Evolutionary conservation across 805 yeast genomes (phyloP).

Genomic region (Scheffersomyces lignosus): DNA sequence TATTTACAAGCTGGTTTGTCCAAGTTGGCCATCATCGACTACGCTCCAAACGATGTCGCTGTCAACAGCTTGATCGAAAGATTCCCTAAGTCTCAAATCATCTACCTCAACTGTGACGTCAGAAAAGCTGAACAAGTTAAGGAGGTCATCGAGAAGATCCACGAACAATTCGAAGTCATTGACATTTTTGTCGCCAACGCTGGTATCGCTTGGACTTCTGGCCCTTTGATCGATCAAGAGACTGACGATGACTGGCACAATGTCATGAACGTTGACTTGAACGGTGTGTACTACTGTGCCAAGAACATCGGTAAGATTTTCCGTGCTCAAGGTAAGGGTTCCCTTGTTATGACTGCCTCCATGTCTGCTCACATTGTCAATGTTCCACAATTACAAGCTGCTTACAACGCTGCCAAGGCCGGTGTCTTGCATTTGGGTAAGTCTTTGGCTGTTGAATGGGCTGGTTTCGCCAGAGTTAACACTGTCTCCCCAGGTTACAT

Average conservation of each 20-base stretch:
- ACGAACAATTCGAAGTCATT: constrained; percentile 32
- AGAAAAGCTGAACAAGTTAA: constrained; percentile 39
- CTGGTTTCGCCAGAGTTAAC: constrained; percentile 80
- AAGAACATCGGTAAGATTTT: constrained; percentile 72
- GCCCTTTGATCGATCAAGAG: constrained; percentile 38
- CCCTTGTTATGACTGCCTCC: constrained; percentile 81
- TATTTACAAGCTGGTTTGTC: constrained; percentile 37
- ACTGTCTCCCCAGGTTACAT: constrained; percentile 86
- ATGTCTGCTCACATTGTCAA: constrained; percentile 89
- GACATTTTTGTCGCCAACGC: constrained; percentile 50
- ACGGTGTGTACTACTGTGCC: constrained; percentile 80
- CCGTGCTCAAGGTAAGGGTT: constrained; percentile 71
- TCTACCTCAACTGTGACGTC: constrained; percentile 39
- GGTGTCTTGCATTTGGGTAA: constrained; percentile 73
- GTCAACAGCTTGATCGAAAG: constrained; percentile 23
- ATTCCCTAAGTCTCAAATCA: constrained; percentile 33
- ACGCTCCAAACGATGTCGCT: constrained; percentile 29
- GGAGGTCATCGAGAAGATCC: constrained; percentile 29
- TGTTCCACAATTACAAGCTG: constrained; percentile 83
- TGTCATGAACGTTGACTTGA: constrained; percentile 72
- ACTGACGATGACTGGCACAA: constrained; percentile 67
- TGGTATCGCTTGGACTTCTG: constrained; percentile 50
- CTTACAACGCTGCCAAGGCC: constrained; percentile 86
- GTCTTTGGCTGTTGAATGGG: constrained; percentile 86
- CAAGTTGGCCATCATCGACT: constrained; percentile 43